Evolutionary conservation across 2,329 filamentous ascomycete species (phyloP).

Genomic region (Cladosporium sphaerospermum): DNA sequence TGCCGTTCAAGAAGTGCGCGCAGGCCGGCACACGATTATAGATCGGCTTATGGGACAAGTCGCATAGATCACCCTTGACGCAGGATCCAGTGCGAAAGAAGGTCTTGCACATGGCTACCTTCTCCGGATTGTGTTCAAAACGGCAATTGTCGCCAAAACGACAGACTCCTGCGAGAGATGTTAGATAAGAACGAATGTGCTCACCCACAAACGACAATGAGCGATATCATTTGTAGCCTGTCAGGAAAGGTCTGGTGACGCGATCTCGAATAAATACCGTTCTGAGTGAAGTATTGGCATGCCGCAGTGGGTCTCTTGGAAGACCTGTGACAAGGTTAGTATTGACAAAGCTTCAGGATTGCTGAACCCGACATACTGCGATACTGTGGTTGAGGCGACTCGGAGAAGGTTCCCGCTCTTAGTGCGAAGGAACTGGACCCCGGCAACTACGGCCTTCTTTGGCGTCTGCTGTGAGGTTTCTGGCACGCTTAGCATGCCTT

Average conservation of each 20-base stretch:
- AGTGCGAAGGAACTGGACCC: constrained; percentile 76
- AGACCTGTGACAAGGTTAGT: constrained; percentile 13
- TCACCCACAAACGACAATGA: constrained; percentile 16
- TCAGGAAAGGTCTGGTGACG: background rate
- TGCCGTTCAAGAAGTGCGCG: constrained; percentile 81
- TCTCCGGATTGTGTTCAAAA: constrained; percentile 76
- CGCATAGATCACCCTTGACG: constrained; percentile 69
- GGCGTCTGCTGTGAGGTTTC: constrained; percentile 52
- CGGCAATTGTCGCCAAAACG: constrained; percentile 72
- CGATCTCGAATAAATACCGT: constrained; percentile 22
- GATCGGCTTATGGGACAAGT: constrained; percentile 80
- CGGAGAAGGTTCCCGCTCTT: constrained; percentile 84
- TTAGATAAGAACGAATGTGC: constrained; percentile 18
- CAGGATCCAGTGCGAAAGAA: constrained; percentile 77
- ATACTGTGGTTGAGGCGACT: constrained; percentile 13
- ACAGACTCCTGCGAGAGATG: constrained; percentile 63
- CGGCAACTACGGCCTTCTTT: constrained; percentile 64
- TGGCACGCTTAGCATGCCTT: constrained; percentile 15
- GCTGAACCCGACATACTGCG: background rate
- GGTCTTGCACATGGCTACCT: constrained; percentile 85
- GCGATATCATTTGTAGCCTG: background rate
- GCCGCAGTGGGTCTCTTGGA: constrained; percentile 17
- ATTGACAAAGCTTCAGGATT: background rate
- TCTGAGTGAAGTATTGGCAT: constrained; percentile 30
- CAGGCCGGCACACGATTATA: constrained; percentile 82